Conservation (phyloP, 2,329 filamentous ascomycete species). For the Lachnellula occidentalis region DNA sequence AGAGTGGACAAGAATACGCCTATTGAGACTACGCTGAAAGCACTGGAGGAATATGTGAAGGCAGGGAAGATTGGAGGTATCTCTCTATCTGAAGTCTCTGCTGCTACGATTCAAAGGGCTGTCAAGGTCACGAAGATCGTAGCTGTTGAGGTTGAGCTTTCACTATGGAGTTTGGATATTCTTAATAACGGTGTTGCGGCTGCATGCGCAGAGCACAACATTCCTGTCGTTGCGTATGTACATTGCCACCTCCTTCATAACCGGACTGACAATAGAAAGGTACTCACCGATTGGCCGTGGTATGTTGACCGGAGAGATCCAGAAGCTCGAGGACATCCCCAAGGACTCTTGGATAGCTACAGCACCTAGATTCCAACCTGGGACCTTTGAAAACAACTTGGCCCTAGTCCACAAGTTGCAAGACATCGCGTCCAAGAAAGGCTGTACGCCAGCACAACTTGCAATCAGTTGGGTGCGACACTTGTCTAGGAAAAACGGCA, state of each 20-base stretch:
- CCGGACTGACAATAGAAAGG: conserved; percentile 18
- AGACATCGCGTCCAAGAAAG: conserved; percentile 53
- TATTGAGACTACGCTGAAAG: conserved; percentile 35
- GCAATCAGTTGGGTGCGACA: conserved; percentile 53
- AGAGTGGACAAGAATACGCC: conserved; percentile 39
- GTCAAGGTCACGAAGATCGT: conserved; percentile 36
- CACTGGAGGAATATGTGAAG: conserved; percentile 34
- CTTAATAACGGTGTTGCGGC: conserved; percentile 35
- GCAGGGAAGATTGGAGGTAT: conserved; percentile 41
- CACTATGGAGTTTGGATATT: conserved; percentile 35
- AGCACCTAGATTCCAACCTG: conserved; percentile 56
- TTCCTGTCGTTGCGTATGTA: conserved; percentile 57
- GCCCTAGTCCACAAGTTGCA: conserved; percentile 54
- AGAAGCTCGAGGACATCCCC: conserved; percentile 48
- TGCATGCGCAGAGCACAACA: conserved; percentile 56
- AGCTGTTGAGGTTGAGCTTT: conserved; percentile 44
- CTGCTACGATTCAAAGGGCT: conserved; percentile 37
- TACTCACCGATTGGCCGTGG: conserved; percentile 67
- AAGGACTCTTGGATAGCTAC: conserved; percentile 52
- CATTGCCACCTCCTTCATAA: not conserved
- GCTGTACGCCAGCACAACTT: conserved; percentile 56
- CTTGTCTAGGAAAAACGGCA: conserved; percentile 26
- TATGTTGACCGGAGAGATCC: conserved; percentile 50
- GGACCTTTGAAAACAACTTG: conserved; percentile 59
- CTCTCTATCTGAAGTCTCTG: conserved; percentile 39